A percentile compares a stretch with the other conserved stretches of the same genome.
These are phyloP conservation scores for Filobasidium floriforme DNA, from an alignment of 768 basidiomycete species.

Conservation along the genomic window DNA sequence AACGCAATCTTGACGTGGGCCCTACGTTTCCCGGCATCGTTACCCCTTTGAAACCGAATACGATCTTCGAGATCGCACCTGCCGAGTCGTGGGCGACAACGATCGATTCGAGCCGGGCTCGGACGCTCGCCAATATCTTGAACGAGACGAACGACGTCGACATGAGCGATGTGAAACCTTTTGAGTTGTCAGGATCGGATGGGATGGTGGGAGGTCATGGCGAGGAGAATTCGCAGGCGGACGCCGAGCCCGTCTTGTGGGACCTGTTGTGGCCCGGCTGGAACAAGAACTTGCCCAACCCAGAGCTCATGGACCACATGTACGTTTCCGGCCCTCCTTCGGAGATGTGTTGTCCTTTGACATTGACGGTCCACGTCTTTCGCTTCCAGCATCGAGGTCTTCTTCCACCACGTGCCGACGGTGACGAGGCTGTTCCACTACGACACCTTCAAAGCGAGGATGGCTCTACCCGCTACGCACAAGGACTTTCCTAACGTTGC, in stretches of 20 bases:
- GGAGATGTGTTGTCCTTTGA: not conserved
- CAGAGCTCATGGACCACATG: constrained; percentile 43
- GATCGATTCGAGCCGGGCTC: not conserved
- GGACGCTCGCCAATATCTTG: constrained; percentile 1
- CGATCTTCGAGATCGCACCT: not conserved
- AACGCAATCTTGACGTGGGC: not conserved
- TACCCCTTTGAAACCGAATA: not conserved
- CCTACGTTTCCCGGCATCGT: not conserved
- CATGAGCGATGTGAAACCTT: not conserved
- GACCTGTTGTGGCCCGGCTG: constrained; percentile 31
- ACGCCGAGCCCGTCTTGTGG: constrained; percentile 15
- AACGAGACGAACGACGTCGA: not conserved
- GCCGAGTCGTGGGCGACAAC: not conserved
- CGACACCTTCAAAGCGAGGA: constrained; percentile 58
- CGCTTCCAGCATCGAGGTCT: constrained; percentile 60
- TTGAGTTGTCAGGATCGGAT: too few relatives aligned
- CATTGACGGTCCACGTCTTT: too few relatives aligned
- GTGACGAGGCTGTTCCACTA: constrained; percentile 64
- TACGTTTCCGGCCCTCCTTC: constrained; percentile 6
- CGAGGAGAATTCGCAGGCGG: not conserved
- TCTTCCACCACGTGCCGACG: constrained; percentile 70
- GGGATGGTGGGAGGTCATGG: not conserved
- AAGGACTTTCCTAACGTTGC: constrained; percentile 64
- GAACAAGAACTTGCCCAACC: constrained; percentile 37
- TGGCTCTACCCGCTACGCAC: constrained; percentile 61